phyloP scores from a whole-genome alignment of 1,284 basidiomycete species.

The Naganishia cerealis region DNA sequence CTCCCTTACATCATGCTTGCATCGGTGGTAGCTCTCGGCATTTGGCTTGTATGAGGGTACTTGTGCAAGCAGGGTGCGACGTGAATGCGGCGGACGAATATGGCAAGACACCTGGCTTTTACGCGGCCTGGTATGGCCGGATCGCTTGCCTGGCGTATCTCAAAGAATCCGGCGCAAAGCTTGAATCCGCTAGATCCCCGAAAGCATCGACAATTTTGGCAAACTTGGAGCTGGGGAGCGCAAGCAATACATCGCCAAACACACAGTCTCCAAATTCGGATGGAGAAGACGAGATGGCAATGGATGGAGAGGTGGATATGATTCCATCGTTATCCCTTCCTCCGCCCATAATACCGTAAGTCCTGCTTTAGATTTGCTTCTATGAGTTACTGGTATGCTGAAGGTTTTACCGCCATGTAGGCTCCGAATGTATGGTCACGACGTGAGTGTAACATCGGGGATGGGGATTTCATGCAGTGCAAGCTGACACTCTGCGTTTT shows the following conservation, averaged over 20 bases:
- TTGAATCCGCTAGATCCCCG: conserved; percentile 36
- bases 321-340: conserved; percentile 93
- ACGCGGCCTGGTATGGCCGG: conserved; percentile 97
- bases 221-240: conserved; percentile 47
- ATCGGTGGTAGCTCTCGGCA: conserved; percentile 69
- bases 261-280: conserved; percentile 58
- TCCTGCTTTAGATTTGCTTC: conserved; percentile 18
- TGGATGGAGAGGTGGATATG: conserved; percentile 63
- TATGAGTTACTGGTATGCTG: background rate
- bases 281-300: conserved; percentile 61
- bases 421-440: conserved; percentile 53
- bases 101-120: conserved; percentile 82
- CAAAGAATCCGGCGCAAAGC: conserved; percentile 59
- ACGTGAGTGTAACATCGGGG: conserved; percentile 30
- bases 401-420: conserved; percentile 33
- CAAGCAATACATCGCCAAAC: conserved; percentile 42
- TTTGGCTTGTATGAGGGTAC: conserved; percentile 69
- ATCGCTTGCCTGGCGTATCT: conserved; percentile 73
- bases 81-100: conserved; percentile 79
- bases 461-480: background rate
- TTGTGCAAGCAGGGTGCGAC: conserved; percentile 76
- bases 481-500: background rate
- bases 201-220: conserved; percentile 43
- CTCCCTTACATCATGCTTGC: conserved; percentile 92
- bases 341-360: conserved; percentile 89